Percentiles rank a stretch among this genome's conserved stretches.
These are phyloP conservation scores for Pythium brachiatum DNA, from an alignment of 352 stramenopile genomes.

Conservation along the genomic window DNA sequence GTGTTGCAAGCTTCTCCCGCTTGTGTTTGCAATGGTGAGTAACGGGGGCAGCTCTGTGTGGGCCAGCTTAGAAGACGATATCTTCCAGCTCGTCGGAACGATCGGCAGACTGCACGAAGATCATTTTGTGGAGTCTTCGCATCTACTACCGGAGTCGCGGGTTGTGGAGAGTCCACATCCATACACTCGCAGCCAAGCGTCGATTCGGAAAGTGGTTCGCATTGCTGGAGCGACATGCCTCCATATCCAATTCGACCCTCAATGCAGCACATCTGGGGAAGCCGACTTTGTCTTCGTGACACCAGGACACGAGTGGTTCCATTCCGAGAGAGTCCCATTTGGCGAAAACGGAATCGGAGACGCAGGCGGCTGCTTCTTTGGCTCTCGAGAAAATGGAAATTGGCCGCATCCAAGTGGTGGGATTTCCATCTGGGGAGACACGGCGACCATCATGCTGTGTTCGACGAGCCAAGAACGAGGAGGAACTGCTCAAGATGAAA, in stretches of 20 bases:
- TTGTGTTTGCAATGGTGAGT: slow-evolving; percentile 18
- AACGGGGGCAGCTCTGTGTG: slow-evolving; percentile 13
- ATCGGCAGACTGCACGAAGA: neutral
- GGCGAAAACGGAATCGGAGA: slow-evolving; percentile 57
- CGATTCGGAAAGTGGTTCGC: slow-evolving; percentile 55
- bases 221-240: slow-evolving; percentile 53
- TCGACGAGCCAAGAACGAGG: slow-evolving; percentile 55
- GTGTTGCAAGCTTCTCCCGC: slow-evolving; percentile 22
- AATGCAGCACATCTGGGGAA: slow-evolving; percentile 53
- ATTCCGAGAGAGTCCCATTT: slow-evolving; percentile 56
- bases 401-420: slow-evolving; percentile 43
- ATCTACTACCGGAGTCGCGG: slow-evolving; percentile 11
- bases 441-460: slow-evolving; percentile 64
- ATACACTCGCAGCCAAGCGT: slow-evolving; percentile 56
- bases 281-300: slow-evolving; percentile 69
- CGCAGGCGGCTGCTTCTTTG: slow-evolving; percentile 67
- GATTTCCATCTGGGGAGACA: slow-evolving; percentile 60
- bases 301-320: slow-evolving; percentile 53
- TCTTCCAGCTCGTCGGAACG: slow-evolving; percentile 2
- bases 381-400: slow-evolving; percentile 44
- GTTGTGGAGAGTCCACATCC: slow-evolving; percentile 66
- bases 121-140: neutral
- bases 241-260: slow-evolving; percentile 68
- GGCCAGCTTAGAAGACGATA: slow-evolving; percentile 7
- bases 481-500: slow-evolving; percentile 32